phyloP scores from a whole-genome alignment of 768 basidiomycete species.

The Pleurotus sapidus region DNA sequence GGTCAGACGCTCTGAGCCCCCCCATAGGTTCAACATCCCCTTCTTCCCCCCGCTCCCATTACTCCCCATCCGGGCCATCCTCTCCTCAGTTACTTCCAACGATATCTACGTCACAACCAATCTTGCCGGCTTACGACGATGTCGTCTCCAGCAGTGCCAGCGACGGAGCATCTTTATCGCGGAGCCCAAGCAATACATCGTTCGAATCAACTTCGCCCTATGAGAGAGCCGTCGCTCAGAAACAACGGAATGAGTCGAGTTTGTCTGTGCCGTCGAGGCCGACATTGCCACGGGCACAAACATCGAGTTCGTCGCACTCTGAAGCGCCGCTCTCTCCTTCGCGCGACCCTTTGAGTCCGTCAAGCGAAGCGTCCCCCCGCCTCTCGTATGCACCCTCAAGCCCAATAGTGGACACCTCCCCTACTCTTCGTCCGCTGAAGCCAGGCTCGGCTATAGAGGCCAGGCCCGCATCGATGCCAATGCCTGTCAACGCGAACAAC shows the following conservation, averaged over 20 bases:
- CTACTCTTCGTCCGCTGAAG: neutral
- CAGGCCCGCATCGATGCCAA: constrained; percentile 1
- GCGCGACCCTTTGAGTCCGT: neutral
- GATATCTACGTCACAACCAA: neutral
- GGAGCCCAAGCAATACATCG: neutral
- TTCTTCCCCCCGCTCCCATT: neutral
- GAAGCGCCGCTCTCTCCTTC: neutral
- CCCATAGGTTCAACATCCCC: neutral
- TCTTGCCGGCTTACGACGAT: neutral
- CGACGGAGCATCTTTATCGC: neutral
- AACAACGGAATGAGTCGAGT: neutral
- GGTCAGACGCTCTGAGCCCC: neutral
- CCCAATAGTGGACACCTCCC: neutral
- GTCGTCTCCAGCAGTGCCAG: neutral
- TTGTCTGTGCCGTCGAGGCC: neutral
- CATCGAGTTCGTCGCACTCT: neutral
- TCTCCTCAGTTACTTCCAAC: neutral
- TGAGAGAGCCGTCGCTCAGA: neutral
- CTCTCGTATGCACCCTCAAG: neutral
- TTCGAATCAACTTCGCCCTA: neutral
- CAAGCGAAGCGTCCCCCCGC: neutral
- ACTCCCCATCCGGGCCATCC: neutral
- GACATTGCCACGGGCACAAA: neutral
- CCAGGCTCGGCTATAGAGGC: neutral
- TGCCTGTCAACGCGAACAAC: constrained; percentile 34